Base-by-base conservation (phyloP, 1,139 yeast genomes). In the Debaryomyces fabryi region DNA sequence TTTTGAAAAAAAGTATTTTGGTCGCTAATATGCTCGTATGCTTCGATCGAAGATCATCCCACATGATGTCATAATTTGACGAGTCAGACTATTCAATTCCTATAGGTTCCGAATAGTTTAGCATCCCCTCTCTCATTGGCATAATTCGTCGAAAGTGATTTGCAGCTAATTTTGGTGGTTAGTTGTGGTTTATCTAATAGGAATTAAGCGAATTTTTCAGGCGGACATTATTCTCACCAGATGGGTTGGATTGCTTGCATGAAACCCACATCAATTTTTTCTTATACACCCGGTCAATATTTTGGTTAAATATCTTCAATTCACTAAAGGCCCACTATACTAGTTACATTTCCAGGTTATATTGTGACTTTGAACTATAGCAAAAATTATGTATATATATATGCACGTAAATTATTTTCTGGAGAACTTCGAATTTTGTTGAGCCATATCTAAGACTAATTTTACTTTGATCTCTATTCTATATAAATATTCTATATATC, bases 1-100 rank as follows among this genome's bases (percentile, higher is more conserved):
- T 12, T 57, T 64, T 42, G 71, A 67, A 52, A 50, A 50, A 51
- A 65, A 63, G 53, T 62, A 65, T 41, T 57, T 57, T 36, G 57
- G 58, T 12, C 52, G 62, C 24, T 58, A 45, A 39, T 6, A 10
- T 12, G 30, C 13, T n/a, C 3, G 5, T 25, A 25, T 25, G 9
- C 6, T 27, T 12, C 30, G 30, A n/a, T 27, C 6, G 5, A 3
- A 25, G 4, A 25, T 25, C 30, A 4, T 4, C 7, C 30, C 12
- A 27, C 13, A 27, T 27, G n/a, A 27, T 9, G 2, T 21, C 24
- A 27, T 12, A 27, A 3, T 27, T 12, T 12, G 6, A 3, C 30
- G 13, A 27, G n/a, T 21, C 5, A 5, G 24, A 21, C 3, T 21
- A 21, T 21, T 20, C 6, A 7, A 21, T 21, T 21, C 5, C 24